Evolutionary conservation across 2,329 filamentous ascomycete species (phyloP).

Genomic region (Fusarium agapanthi): DNA sequence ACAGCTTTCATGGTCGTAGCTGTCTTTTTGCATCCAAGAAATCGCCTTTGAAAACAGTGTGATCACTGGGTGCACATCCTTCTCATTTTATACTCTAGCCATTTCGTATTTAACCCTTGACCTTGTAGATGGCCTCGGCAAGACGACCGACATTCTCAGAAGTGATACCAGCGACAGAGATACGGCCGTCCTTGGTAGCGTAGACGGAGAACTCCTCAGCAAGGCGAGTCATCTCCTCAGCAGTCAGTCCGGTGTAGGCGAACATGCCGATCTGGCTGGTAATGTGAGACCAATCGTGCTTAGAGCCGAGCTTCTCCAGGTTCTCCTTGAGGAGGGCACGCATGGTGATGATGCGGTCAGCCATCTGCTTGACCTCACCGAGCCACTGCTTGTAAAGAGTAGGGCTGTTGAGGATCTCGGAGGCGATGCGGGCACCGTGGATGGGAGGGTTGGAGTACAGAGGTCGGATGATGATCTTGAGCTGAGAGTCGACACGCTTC

Average conservation of each 20-base stretch:
- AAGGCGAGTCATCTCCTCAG: constrained; percentile 90
- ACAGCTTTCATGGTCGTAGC: constrained; percentile 28
- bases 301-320: constrained; percentile 92
- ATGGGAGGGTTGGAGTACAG: constrained; percentile 98
- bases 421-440: constrained; percentile 93
- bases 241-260: constrained; percentile 91
- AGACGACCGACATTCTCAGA: constrained; percentile 80
- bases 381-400: constrained; percentile 93
- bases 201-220: constrained; percentile 98
- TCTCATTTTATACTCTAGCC: neutral
- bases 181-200: constrained; percentile 90
- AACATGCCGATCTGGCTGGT: constrained; percentile 99
- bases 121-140: constrained; percentile 84
- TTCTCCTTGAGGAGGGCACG: constrained; percentile 92
- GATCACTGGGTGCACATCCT: neutral
- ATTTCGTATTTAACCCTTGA: constrained; percentile 67
- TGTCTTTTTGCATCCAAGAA: constrained; percentile 20
- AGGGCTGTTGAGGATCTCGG: constrained; percentile 87
- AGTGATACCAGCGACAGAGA: constrained; percentile 87
- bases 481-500: constrained; percentile 94
- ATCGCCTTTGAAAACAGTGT: neutral
- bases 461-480: constrained; percentile 97
- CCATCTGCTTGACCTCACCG: constrained; percentile 97
- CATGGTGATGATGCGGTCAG: constrained; percentile 99
- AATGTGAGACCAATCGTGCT: constrained; percentile 99